A percentile compares a stretch with the other conserved stretches of the same genome.
phyloP scores from a whole-genome alignment of 2,329 filamentous ascomycete genomes.

The Paecilomyces dactylethromorphus region DNA sequence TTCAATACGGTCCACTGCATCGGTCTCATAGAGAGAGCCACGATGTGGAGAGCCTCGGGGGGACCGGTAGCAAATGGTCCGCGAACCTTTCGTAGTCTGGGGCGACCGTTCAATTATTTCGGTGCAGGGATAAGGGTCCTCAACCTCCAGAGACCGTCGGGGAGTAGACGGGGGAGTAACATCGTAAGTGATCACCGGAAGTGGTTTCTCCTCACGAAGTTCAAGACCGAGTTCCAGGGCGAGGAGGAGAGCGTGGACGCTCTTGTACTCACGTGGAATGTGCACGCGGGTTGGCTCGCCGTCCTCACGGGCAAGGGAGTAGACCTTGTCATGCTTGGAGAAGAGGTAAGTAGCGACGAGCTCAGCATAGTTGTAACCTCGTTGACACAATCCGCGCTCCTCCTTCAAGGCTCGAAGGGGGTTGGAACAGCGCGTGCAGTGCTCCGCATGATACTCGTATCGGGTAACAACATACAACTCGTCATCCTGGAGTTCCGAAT shows the following conservation, averaged over 20 bases:
- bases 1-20: constrained; percentile 26
- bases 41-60: constrained; percentile 26
- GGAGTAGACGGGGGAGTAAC: constrained; percentile 22
- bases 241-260: constrained; percentile 31
- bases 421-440: constrained; percentile 24
- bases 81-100: constrained; percentile 17
- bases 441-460: constrained; percentile 26
- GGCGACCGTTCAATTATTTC: constrained; percentile 24
- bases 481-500: constrained; percentile 17
- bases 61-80: constrained; percentile 28
- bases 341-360: constrained; percentile 31
- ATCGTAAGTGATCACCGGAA: constrained; percentile 26
- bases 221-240: constrained; percentile 37
- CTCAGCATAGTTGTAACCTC: constrained; percentile 23
- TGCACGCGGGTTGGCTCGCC: constrained; percentile 34
- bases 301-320: constrained; percentile 34
- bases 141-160: constrained; percentile 12
- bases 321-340: constrained; percentile 28
- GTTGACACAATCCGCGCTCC: constrained; percentile 25
- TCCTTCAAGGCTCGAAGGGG: constrained; percentile 20
- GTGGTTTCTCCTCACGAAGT: constrained; percentile 13
- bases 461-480: constrained; percentile 28
- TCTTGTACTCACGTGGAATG: constrained; percentile 31
- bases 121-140: constrained; percentile 11
- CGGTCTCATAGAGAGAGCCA: constrained; percentile 29